Evolutionary conservation across 2,329 filamentous ascomycete species (phyloP).

Genomic region (Diaporthe sp.): DNA sequence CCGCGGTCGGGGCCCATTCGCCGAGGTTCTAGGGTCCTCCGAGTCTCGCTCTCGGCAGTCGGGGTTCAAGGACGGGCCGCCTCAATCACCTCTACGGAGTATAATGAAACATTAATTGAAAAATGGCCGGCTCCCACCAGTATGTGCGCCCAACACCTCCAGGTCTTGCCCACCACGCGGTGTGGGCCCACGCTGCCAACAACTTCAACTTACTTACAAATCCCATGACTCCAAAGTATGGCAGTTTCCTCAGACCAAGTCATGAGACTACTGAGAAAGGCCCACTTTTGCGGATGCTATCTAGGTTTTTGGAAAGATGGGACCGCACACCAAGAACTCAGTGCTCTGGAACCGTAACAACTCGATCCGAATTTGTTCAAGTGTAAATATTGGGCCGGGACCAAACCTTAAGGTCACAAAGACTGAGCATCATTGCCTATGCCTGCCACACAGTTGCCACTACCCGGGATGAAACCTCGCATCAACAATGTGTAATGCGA

Average conservation of each 20-base stretch:
- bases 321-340: background rate
- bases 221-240: background rate
- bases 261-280: background rate
- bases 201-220: background rate
- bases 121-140: background rate
- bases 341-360: background rate
- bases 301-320: background rate
- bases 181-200: background rate
- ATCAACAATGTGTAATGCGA: background rate
- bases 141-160: background rate
- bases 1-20: conserved; percentile 12
- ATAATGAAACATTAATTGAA: background rate
- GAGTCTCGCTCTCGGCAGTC: conserved; percentile 22
- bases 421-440: background rate
- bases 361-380: background rate
- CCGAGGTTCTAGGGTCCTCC: conserved; percentile 15
- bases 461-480: background rate
- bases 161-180: background rate
- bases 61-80: background rate
- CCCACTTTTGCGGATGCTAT: background rate
- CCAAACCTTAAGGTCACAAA: background rate
- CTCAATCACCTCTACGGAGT: background rate
- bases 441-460: no score
- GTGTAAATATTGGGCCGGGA: background rate
- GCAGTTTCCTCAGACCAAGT: background rate